phyloP scores from a whole-genome alignment of 208 protist species.

The Crithidia expoeki region DNA sequence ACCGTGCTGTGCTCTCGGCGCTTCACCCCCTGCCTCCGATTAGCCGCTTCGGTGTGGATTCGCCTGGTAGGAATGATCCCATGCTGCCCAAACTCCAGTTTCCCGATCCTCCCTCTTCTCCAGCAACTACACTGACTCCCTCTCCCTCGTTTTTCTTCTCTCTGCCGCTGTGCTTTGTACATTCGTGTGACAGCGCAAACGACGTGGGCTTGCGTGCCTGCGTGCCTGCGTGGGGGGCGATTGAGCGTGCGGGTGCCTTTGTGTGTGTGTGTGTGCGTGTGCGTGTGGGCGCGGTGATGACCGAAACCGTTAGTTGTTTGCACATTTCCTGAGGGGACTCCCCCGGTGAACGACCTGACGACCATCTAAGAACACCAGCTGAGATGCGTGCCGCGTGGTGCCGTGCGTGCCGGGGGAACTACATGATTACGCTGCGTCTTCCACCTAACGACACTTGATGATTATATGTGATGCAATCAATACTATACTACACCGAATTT shows the following conservation, averaged over 20 bases:
- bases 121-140: too few relatives aligned
- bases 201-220: too few relatives aligned
- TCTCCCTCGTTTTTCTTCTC: too few relatives aligned
- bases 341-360: constrained; percentile 5
- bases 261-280: neutral
- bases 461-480: constrained; percentile 25
- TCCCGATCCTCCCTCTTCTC: too few relatives aligned
- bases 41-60: too few relatives aligned
- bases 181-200: too few relatives aligned
- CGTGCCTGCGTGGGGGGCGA: neutral
- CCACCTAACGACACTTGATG: constrained; percentile 20
- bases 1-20: too few relatives aligned
- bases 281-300: constrained; percentile 17
- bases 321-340: constrained; percentile 21
- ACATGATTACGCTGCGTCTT: constrained; percentile 18
- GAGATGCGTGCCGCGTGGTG: constrained; percentile 6
- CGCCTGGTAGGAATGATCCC: too few relatives aligned
- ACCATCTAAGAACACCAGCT: constrained; percentile 13
- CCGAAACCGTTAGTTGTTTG: constrained; percentile 24
- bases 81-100: too few relatives aligned
- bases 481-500: constrained; percentile 34
- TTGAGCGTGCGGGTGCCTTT: too few relatives aligned
- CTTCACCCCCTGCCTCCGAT: too few relatives aligned
- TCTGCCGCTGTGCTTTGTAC: too few relatives aligned
- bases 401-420: neutral